Evolutionary conservation across 306 rosid genomes (phyloP).

Genomic region (Begonia fuchsioides): DNA sequence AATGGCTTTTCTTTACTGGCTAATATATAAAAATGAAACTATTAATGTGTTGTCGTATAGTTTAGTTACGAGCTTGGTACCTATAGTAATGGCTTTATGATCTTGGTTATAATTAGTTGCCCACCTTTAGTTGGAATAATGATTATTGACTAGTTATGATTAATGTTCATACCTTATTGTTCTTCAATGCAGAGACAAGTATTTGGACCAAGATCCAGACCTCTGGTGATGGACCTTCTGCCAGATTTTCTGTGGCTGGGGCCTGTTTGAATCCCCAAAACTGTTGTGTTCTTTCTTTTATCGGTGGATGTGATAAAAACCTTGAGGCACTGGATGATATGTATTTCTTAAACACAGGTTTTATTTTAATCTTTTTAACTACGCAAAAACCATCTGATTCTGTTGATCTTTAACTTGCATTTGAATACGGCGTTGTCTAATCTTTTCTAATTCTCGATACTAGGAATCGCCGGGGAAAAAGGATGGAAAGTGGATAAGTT

Average conservation of each 20-base stretch:
- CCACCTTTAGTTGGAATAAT: too few relatives aligned
- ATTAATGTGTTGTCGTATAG: too few relatives aligned
- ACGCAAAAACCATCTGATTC: too few relatives aligned
- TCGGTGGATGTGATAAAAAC: constrained; percentile 92
- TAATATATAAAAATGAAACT: too few relatives aligned
- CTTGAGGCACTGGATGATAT: constrained; percentile 93
- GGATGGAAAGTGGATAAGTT: constrained; percentile 71
- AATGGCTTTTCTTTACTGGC: too few relatives aligned
- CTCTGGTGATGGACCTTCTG: constrained; percentile 58
- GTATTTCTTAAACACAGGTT: constrained; percentile 89
- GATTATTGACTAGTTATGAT: too few relatives aligned
- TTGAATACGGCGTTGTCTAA: too few relatives aligned
- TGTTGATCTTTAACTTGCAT: too few relatives aligned
- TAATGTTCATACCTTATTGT: neutral
- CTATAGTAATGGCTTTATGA: too few relatives aligned
- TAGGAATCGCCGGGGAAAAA: constrained; percentile 60
- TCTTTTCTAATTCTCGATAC: constrained; percentile 15
- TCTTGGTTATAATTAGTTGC: too few relatives aligned
- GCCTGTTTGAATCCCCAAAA: constrained; percentile 75
- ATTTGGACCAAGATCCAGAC: constrained; percentile 62
- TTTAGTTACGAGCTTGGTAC: too few relatives aligned
- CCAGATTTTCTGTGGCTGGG: constrained; percentile 94
- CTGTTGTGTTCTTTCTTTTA: constrained; percentile 71
- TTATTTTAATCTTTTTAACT: neutral
- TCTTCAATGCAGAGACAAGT: constrained; percentile 53